phyloP scores from a whole-genome alignment of 2,329 filamentous ascomycete species.

The Sordariomycetes sp. region DNA sequence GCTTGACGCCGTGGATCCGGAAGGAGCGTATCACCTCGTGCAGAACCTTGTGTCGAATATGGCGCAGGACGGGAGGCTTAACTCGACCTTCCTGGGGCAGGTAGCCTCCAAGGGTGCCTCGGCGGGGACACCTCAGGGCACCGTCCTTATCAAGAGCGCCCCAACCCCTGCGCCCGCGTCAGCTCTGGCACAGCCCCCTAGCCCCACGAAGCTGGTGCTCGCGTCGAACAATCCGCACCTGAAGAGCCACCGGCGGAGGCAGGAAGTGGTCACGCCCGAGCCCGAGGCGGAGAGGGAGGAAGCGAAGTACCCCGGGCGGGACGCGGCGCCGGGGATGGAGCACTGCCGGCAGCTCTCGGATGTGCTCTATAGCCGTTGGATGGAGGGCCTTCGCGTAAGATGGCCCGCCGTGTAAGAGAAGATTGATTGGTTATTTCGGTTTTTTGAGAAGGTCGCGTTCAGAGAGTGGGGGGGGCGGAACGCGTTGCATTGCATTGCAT shows the following conservation, averaged over 20 bases:
- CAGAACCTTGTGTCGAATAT: conserved; percentile 66
- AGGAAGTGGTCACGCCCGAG: conserved; percentile 29
- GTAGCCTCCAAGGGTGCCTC: neutral
- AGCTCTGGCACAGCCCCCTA: conserved; percentile 12
- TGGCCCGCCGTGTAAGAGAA: conserved; percentile 42
- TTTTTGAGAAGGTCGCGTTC: neutral
- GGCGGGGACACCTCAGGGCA: conserved; percentile 34
- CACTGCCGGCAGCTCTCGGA: conserved; percentile 84
- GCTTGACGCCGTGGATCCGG: conserved; percentile 79
- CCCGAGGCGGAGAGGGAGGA: conserved; percentile 38
- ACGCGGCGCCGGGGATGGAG: conserved; percentile 66
- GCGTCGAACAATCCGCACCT: conserved; percentile 79
- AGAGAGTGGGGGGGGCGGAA: neutral
- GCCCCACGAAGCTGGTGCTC: conserved; percentile 58
- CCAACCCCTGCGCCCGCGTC: neutral
- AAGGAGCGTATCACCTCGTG: conserved; percentile 79
- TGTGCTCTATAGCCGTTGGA: conserved; percentile 85
- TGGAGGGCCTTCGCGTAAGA: conserved; percentile 64
- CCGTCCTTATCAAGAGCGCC: conserved; percentile 44
- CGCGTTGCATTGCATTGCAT: neutral
- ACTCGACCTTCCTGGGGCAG: conserved; percentile 28
- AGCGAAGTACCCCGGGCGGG: conserved; percentile 43
- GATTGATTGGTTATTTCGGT: neutral
- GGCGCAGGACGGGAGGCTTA: conserved; percentile 57
- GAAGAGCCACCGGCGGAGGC: conserved; percentile 63